A percentile compares a stretch with the other conserved stretches of the same genome.
phyloP scores from a whole-genome alignment of 2,329 filamentous ascomycete genomes.

The Cladosporium sp. region DNA sequence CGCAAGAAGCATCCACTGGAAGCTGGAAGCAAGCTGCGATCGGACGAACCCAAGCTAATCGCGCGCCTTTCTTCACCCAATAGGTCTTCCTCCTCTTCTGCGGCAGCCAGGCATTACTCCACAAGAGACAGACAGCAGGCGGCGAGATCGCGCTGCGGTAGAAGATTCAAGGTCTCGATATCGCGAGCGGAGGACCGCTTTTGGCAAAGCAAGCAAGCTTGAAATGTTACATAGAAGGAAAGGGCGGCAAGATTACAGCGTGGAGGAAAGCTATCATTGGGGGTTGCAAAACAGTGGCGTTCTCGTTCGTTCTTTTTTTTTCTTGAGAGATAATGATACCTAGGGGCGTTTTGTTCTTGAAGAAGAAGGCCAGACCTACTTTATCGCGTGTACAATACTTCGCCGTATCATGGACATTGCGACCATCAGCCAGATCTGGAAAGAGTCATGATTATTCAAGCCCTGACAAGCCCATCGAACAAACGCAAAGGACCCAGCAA shows the following conservation, averaged over 20 bases:
- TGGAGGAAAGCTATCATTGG: not conserved
- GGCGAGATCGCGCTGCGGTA: conserved; percentile 77
- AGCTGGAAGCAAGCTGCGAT: not conserved
- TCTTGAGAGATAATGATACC: conserved; percentile 4
- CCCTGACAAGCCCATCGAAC: too few relatives aligned
- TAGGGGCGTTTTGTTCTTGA: conserved; percentile 8
- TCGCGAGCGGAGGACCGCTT: not conserved
- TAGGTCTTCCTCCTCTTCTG: conserved; percentile 92
- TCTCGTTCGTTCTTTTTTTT: not conserved
- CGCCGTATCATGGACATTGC: not conserved
- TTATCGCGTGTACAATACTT: not conserved
- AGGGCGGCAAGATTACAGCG: not conserved
- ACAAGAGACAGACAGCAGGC: conserved; percentile 77
- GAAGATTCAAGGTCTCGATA: not conserved
- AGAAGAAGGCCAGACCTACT: not conserved
- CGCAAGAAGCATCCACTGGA: not conserved
- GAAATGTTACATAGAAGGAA: not conserved
- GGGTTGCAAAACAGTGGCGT: not conserved
- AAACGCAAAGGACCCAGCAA: too few relatives aligned
- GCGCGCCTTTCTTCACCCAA: not conserved
- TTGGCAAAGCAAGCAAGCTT: not conserved
- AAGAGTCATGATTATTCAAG: not conserved
- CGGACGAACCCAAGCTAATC: not conserved
- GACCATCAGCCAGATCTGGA: not conserved
- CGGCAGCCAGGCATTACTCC: conserved; percentile 82